Conservation (phyloP, 306 rosid species). For the Cicer cuneatum region DNA sequence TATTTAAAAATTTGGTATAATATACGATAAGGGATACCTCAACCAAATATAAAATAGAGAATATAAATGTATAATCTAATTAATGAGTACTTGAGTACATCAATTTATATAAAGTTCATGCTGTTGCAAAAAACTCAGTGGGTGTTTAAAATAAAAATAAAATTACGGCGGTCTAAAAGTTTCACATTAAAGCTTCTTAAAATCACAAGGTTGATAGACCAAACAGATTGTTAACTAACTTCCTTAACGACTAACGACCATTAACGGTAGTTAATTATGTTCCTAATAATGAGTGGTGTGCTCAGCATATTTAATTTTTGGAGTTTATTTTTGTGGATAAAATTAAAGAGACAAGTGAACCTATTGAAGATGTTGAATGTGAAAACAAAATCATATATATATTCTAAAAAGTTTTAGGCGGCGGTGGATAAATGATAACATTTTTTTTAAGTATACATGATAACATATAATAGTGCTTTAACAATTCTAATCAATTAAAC, state of each 20-base stretch:
- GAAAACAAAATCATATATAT: constrained; percentile 36
- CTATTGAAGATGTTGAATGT: constrained; percentile 49
- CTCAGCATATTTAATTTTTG: constrained; percentile 18
- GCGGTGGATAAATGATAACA: constrained; percentile 6
- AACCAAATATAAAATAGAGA: too few species aligned
- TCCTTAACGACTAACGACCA: neutral
- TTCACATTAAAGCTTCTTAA: too few species aligned
- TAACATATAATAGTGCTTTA: constrained; percentile 37
- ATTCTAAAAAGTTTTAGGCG: neutral
- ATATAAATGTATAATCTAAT: too few species aligned
- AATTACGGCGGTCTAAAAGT: too few species aligned
- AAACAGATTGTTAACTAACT: neutral
- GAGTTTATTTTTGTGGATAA: constrained; percentile 45
- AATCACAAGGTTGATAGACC: too few species aligned
- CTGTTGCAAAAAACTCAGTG: too few species aligned
- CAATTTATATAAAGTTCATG: too few species aligned
- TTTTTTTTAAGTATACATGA: too few species aligned
- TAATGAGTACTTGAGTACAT: too few species aligned
- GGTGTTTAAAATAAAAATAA: too few species aligned
- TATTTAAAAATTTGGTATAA: too few species aligned
- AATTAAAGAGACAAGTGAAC: constrained; percentile 40
- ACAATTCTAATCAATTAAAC: constrained; percentile 37
- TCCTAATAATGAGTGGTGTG: constrained; percentile 30
- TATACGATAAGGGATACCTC: too few species aligned
- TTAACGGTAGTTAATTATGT: neutral